Conservation (phyloP, 2,329 filamentous ascomycete genomes). For the Nothopassalora personata region DNA sequence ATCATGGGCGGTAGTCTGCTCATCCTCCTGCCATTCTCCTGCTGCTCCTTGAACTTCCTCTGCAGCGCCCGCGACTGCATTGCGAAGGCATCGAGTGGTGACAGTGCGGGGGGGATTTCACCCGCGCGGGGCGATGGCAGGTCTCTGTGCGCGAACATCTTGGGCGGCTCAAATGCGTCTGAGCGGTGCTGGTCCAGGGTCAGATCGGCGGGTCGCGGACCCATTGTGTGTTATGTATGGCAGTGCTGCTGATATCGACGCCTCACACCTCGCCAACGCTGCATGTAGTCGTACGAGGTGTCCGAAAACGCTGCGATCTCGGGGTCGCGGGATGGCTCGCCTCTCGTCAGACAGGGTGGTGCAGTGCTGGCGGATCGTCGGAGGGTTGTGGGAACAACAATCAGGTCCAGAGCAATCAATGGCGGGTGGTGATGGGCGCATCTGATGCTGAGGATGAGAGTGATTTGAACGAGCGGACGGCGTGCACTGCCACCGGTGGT, state of each 20-base stretch:
- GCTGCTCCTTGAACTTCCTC: slow-evolving; percentile 74
- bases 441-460: not conserved
- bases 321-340: not conserved
- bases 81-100: slow-evolving; percentile 91
- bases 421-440: not conserved
- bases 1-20: slow-evolving; percentile 81
- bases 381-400: not conserved
- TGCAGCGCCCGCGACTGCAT: slow-evolving; percentile 84
- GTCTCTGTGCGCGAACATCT: slow-evolving; percentile 29
- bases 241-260: not conserved
- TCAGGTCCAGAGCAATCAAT: not conserved
- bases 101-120: slow-evolving; percentile 76
- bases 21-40: slow-evolving; percentile 67
- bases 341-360: not conserved
- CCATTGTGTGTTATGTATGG: slow-evolving; percentile 21
- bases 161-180: slow-evolving; percentile 25
- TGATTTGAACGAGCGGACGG: not conserved
- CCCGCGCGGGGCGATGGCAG: slow-evolving; percentile 47
- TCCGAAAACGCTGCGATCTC: not conserved
- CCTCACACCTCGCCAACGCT: not conserved
- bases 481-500: slow-evolving; percentile 1
- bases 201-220: slow-evolving; percentile 26
- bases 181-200: slow-evolving; percentile 15
- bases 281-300: not conserved
- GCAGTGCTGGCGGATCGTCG: not conserved